Percentiles rank a stretch among this genome's conserved stretches.
phyloP scores from a whole-genome alignment of 306 rosid species.

The Clitoria ternatea region DNA sequence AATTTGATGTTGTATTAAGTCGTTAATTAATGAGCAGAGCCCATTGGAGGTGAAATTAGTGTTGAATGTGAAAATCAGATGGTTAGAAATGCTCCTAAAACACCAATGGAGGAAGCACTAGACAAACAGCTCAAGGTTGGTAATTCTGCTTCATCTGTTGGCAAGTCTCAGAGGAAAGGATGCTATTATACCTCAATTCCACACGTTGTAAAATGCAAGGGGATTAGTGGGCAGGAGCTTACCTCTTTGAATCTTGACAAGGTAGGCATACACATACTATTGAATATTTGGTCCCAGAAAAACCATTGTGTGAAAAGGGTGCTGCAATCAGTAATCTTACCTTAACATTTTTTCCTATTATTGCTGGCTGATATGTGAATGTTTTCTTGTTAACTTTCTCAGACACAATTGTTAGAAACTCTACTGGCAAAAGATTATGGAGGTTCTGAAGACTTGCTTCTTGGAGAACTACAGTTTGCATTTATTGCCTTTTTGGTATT shows the following conservation, averaged over 20 bases:
- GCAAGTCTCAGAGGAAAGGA: conserved; percentile 48
- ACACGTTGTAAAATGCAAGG: conserved; percentile 62
- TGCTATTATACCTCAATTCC: conserved; percentile 89
- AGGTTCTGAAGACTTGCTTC: conserved; percentile 77
- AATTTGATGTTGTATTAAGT: not conserved
- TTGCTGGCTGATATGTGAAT: conserved; percentile 11
- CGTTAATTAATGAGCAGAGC: conserved; percentile 50
- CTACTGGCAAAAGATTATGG: conserved; percentile 63
- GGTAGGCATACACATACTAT: conserved; percentile 32
- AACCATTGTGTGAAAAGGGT: not conserved
- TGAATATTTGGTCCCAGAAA: not conserved
- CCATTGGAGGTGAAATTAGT: conserved; percentile 87
- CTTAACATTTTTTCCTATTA: not conserved
- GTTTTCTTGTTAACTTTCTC: conserved; percentile 21
- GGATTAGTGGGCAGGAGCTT: conserved; percentile 73
- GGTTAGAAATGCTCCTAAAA: conserved; percentile 41
- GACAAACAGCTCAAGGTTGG: conserved; percentile 56
- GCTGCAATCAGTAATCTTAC: not conserved
- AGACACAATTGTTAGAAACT: conserved; percentile 80
- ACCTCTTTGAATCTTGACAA: conserved; percentile 89
- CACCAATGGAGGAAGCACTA: conserved; percentile 56
- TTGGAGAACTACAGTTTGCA: conserved; percentile 91
- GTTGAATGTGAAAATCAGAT: conserved; percentile 55
- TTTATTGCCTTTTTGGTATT: conserved; percentile 74
- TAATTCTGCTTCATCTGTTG: conserved; percentile 48